Evolutionary conservation across 345 rosid species (phyloP), one percentile per base, ranked within the genome.

Genomic region (Pistacia integerrima): DNA sequence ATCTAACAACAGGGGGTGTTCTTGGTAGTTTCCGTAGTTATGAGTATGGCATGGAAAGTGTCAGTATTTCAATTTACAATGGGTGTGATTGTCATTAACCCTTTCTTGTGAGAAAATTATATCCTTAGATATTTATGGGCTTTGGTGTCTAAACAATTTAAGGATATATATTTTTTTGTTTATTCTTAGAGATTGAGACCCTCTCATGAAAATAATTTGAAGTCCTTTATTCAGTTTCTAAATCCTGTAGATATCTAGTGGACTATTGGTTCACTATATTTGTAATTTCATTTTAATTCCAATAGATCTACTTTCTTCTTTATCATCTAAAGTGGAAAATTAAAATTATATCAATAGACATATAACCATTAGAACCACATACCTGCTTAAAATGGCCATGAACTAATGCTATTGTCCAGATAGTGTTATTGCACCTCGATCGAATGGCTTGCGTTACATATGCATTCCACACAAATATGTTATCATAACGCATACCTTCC

Each of bases 331-430:
- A 54, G 18, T 13, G 5, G 5, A 13, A 54, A 59, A 59, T 4
- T 6, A 59, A 10, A 20, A 54, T 35, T 51, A 66, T 16, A 71
- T 22, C 18, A 36, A 60, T 5, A 35, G 46, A 71, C 20, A 33
- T 11, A 67, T 11, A 36, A 33, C 41, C 28, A 63, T 49, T 72
- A 72, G 77, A 62, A 58, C 36, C 28, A 72, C 56, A 66, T 76
- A 93, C 99, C 97, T 96, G 99, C 87, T 91, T 93, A 84, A 96
- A 96, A 85, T 93, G 81, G 78, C 99, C 98, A 84, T 96, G 99
- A 79, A 93, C 95, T 76, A 96, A 88, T 54, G 98, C 97, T 16
- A 93, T 86, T 59, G 99, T 93, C 99, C 98, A 96, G 69, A 90
- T 87, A 64, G 93, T 89, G 80, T 93, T 89, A 63, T 84, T 85